These are phyloP conservation scores for Exophiala alcalophila DNA, from an alignment of 2,329 filamentous ascomycete species.

Conservation along the genomic window DNA sequence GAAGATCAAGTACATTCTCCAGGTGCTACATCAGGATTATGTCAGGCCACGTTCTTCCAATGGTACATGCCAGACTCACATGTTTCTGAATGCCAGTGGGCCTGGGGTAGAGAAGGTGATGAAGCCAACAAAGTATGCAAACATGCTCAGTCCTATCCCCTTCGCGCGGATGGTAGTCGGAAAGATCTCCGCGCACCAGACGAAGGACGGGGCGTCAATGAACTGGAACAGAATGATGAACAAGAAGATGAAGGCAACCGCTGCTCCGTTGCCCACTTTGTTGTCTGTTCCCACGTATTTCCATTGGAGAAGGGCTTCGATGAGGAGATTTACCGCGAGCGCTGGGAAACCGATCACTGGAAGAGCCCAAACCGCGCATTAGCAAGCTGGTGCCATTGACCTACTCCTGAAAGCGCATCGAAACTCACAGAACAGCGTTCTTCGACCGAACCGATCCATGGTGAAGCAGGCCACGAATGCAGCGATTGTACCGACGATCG, in stretches of 20 bases:
- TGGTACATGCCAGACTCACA: conserved; percentile 6
- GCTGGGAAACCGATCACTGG: conserved; percentile 40
- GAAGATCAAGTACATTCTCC: conserved; percentile 32
- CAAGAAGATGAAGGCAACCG: conserved; percentile 42
- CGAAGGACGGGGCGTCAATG: conserved; percentile 46
- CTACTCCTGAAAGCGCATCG: too few species aligned
- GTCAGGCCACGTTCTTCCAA: not conserved
- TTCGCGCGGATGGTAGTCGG: conserved; percentile 23
- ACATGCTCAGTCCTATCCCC: conserved; percentile 23
- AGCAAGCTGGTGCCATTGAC: too few species aligned
- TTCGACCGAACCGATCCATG: conserved; percentile 38
- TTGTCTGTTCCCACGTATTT: conserved; percentile 36
- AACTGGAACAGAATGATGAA: conserved; percentile 38
- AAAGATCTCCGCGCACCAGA: conserved; percentile 30
- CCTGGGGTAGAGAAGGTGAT: conserved; percentile 20
- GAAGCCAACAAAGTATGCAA: conserved; percentile 18
- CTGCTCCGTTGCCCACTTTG: conserved; percentile 35
- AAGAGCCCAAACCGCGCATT: not conserved
- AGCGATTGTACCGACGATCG: conserved; percentile 43
- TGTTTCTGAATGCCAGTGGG: conserved; percentile 15
- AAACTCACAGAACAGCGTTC: conserved; percentile 37
- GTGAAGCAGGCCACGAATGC: conserved; percentile 57
- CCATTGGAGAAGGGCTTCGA: conserved; percentile 38
- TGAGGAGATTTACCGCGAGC: conserved; percentile 39
- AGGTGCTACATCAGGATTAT: conserved; percentile 6